These are phyloP conservation scores for Acanthamoeba lenticulata DNA, from an alignment of 208 protist genomes.

Conservation along the genomic window DNA sequence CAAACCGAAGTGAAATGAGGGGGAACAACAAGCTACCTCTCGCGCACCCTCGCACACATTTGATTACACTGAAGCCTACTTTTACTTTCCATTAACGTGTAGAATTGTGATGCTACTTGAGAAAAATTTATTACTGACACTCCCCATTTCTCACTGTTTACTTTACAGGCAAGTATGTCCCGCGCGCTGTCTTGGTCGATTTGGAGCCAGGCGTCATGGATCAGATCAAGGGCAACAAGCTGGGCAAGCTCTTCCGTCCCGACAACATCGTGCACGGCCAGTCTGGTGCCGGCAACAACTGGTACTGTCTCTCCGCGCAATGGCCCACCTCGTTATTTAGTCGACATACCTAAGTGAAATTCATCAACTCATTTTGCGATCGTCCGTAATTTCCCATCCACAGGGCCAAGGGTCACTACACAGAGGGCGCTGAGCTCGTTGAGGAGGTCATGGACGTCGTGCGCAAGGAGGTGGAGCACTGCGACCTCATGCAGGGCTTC, in stretches of 20 bases:
- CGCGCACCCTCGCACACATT: too few species aligned
- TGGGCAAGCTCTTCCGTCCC: constrained; percentile 95
- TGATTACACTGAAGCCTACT: too few species aligned
- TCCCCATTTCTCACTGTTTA: too few species aligned
- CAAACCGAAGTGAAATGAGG: too few species aligned
- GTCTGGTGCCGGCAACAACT: constrained; percentile 98
- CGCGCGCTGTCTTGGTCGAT: constrained; percentile 91
- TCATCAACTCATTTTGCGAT: neutral
- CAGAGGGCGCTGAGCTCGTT: constrained; percentile 97
- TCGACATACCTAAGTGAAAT: too few species aligned
- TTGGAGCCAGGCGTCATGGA: constrained; percentile 98
- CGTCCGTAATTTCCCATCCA: too few species aligned
- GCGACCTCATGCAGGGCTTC: constrained; percentile 99
- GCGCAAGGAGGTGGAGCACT: constrained; percentile 97
- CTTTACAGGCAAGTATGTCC: constrained; percentile 91
- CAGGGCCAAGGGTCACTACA: constrained; percentile 96
- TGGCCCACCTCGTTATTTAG: too few species aligned
- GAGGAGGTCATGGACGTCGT: constrained; percentile 97
- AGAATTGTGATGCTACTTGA: too few species aligned
- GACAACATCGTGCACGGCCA: constrained; percentile 99
- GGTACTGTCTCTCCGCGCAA: constrained; percentile 78
- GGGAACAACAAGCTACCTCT: too few species aligned
- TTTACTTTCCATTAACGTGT: too few species aligned
- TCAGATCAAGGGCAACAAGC: constrained; percentile 93
- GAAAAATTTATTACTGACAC: neutral